A percentile compares a stretch with the other conserved stretches of the same genome.
Evolutionary conservation across 306 rosid species (phyloP).

Genomic region (Trifolium pratense): DNA sequence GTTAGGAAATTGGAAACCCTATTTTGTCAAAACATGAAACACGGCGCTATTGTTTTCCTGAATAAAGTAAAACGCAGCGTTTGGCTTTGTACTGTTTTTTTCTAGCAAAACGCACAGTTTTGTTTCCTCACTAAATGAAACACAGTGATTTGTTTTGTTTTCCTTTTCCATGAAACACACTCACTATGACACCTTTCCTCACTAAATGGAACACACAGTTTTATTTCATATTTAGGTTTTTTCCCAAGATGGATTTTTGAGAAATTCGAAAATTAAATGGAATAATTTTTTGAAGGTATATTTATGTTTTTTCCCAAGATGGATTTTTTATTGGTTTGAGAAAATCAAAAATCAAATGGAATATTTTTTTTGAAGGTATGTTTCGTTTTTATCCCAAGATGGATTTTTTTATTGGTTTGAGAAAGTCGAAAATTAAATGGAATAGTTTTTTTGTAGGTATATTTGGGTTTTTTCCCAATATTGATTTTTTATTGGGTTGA

Average conservation of each 20-base stretch:
- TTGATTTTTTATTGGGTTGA: slow-evolving; percentile 3
- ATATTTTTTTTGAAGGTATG: not conserved
- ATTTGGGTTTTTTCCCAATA: not conserved
- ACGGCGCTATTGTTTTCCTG: too few relatives aligned
- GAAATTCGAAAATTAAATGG: not conserved
- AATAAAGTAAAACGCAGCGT: too few relatives aligned
- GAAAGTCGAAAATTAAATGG: not conserved
- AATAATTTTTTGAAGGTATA: not conserved
- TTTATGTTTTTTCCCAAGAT: not conserved
- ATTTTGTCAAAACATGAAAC: too few relatives aligned
- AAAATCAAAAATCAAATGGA: not conserved
- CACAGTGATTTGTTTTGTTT: too few relatives aligned
- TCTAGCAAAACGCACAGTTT: too few relatives aligned
- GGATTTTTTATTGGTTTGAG: slow-evolving; percentile 2
- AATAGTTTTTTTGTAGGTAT: not conserved
- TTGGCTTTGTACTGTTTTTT: too few relatives aligned
- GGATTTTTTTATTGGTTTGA: slow-evolving; percentile 4
- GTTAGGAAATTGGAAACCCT: too few relatives aligned
- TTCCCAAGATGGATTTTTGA: not conserved
- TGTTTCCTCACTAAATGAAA: too few relatives aligned
- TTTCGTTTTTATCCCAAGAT: not conserved
- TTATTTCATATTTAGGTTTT: not conserved
- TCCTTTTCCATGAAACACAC: too few relatives aligned
- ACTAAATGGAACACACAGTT: too few relatives aligned
- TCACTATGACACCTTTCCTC: too few relatives aligned